phyloP scores from a whole-genome alignment of 495 filamentous ascomycete species.

The Penicillium angulare region DNA sequence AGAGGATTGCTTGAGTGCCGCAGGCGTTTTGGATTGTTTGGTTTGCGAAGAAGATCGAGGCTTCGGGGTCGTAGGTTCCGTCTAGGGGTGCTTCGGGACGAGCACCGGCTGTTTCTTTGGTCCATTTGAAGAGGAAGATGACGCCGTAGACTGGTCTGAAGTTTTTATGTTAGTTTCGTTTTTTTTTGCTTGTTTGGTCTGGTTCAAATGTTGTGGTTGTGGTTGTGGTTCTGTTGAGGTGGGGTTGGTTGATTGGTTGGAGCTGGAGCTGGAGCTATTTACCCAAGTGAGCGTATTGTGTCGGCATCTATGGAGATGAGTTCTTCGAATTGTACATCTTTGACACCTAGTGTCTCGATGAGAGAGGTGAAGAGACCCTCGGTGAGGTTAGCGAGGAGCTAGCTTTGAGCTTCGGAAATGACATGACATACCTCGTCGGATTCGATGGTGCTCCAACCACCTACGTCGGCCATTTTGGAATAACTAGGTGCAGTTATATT shows the following conservation, averaged over 20 bases:
- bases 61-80: slow-evolving; percentile 73
- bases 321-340: slow-evolving; percentile 96
- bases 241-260: neutral
- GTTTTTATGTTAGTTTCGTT: slow-evolving; percentile 11
- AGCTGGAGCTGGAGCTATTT: slow-evolving; percentile 4
- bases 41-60: slow-evolving; percentile 84
- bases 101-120: slow-evolving; percentile 65
- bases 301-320: slow-evolving; percentile 85
- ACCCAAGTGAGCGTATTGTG: slow-evolving; percentile 67
- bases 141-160: slow-evolving; percentile 85
- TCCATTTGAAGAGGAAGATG: slow-evolving; percentile 99
- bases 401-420: slow-evolving; percentile 1
- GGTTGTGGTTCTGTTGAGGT: slow-evolving; percentile 1
- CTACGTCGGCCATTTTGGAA: slow-evolving; percentile 40
- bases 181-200: neutral
- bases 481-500: no score
- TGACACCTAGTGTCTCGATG: slow-evolving; percentile 84
- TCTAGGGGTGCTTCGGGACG: slow-evolving; percentile 62
- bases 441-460: slow-evolving; percentile 79
- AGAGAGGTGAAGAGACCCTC: slow-evolving; percentile 98
- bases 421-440: slow-evolving; percentile 75
- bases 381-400: slow-evolving; percentile 3
- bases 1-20: slow-evolving; percentile 93
- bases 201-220: neutral
- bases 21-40: slow-evolving; percentile 99